Conservation (phyloP, 1,284 basidiomycete genomes). For the Ceratobasidium sp. region DNA sequence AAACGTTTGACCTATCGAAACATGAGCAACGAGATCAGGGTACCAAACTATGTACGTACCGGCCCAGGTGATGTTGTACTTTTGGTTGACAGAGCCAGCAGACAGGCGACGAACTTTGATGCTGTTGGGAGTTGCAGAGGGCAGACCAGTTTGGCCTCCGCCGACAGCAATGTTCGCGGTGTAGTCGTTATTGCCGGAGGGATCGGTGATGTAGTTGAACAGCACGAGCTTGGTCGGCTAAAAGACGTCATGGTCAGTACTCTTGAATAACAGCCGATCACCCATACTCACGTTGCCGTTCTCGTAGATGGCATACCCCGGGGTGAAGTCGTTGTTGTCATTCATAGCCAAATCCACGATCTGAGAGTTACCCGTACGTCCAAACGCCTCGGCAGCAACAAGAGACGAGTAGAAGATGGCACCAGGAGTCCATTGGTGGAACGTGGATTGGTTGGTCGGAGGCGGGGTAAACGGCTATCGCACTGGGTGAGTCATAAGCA, state of each 20-base stretch:
- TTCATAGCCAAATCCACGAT: conserved; percentile 69
- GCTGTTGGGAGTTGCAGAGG: conserved; percentile 59
- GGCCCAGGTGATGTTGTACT: conserved; percentile 79
- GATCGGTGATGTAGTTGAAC: conserved; percentile 76
- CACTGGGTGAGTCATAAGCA: conserved; percentile 4
- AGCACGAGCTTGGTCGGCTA: conserved; percentile 69
- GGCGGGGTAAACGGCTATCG: conserved; percentile 66
- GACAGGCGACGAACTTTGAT: conserved; percentile 68
- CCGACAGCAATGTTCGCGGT: conserved; percentile 64
- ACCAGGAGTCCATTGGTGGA: conserved; percentile 73
- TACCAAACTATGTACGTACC: conserved; percentile 56
- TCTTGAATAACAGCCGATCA: conserved; percentile 50
- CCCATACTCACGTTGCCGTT: conserved; percentile 57
- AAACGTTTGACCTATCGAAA: conserved; percentile 67
- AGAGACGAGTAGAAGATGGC: conserved; percentile 75
- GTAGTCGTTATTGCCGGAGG: conserved; percentile 66
- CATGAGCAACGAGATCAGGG: conserved; percentile 49
- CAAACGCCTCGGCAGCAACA: conserved; percentile 63
- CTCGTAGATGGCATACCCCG: conserved; percentile 81
- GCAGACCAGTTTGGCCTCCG: conserved; percentile 60
- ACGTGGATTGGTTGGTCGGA: conserved; percentile 70
- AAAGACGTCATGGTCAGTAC: conserved; percentile 45
- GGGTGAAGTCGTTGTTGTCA: conserved; percentile 67
- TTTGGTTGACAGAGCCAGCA: conserved; percentile 69
- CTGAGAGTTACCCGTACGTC: conserved; percentile 58